Evolutionary conservation across 257 asterid species (phyloP).

Genomic region (Fraxinus quadrangulata): DNA sequence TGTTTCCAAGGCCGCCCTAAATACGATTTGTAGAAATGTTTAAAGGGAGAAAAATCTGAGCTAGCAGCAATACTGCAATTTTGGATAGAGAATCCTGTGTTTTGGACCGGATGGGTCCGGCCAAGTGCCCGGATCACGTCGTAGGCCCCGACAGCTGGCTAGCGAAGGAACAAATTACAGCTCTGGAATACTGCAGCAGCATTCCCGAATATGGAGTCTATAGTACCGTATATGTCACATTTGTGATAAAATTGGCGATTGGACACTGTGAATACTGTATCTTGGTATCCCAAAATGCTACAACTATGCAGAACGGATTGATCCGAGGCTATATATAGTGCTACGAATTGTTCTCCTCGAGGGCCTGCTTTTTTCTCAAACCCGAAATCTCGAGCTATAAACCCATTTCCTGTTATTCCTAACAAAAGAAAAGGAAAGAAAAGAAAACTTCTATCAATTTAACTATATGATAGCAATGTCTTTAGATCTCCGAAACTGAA

Average conservation of each 20-base stretch:
- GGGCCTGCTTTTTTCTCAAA: slow-evolving; percentile 44
- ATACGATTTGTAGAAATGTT: slow-evolving; percentile 14
- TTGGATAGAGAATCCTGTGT: slow-evolving; percentile 39
- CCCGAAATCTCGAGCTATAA: slow-evolving; percentile 42
- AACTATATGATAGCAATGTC: too few species aligned
- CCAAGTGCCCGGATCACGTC: slow-evolving; percentile 37
- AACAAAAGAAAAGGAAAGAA: not conserved
- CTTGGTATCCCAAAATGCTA: slow-evolving; percentile 41
- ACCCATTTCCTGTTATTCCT: slow-evolving; percentile 38
- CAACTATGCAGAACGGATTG: slow-evolving; percentile 35
- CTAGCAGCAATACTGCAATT: slow-evolving; percentile 24
- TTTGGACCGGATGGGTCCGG: slow-evolving; percentile 36
- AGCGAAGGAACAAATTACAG: slow-evolving; percentile 30
- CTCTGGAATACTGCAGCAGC: slow-evolving; percentile 40
- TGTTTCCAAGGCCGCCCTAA: slow-evolving; percentile 24
- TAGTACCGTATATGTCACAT: slow-evolving; percentile 39
- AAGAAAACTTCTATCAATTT: too few species aligned
- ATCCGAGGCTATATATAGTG: slow-evolving; percentile 35
- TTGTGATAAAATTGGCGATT: slow-evolving; percentile 43
- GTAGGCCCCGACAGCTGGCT: slow-evolving; percentile 22
- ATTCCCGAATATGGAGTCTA: slow-evolving; percentile 41
- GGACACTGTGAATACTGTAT: slow-evolving; percentile 35
- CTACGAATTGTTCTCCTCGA: slow-evolving; percentile 34
- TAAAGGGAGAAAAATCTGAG: slow-evolving; percentile 25
- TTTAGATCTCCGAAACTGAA: too few species aligned